Evolutionary conservation across 2,329 filamentous ascomycete genomes (phyloP).

Genomic region (Mycosphaerelloides madeirae): DNA sequence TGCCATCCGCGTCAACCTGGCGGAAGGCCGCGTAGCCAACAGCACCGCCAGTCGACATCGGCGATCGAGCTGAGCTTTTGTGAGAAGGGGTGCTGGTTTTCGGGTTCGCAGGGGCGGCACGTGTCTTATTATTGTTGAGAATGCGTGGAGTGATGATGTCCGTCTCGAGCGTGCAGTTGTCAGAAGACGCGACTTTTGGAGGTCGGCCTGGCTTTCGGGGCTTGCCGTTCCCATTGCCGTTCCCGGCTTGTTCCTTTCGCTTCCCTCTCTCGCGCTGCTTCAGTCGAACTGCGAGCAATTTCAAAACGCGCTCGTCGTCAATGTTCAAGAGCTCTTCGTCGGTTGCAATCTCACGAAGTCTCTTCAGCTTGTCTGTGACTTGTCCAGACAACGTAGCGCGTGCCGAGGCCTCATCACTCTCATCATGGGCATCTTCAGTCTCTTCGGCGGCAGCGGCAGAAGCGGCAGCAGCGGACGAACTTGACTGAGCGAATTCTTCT

Average conservation of each 20-base stretch:
- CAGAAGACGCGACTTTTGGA: conserved; percentile 4
- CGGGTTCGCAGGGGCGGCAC: not conserved
- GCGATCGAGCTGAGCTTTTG: not conserved
- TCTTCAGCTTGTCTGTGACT: not conserved
- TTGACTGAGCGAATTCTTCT: not conserved
- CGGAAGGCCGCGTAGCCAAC: conserved; percentile 43
- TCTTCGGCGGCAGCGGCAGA: conserved; percentile 12
- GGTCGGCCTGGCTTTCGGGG: too few relatives aligned
- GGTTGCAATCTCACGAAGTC: not conserved
- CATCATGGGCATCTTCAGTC: conserved; percentile 26
- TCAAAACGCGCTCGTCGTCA: conserved; percentile 2
- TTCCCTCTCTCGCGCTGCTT: not conserved
- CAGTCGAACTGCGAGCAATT: conserved; percentile 2
- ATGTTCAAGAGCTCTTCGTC: not conserved
- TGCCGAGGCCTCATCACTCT: conserved; percentile 2
- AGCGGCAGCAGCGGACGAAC: conserved; percentile 7
- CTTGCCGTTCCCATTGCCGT: too few relatives aligned
- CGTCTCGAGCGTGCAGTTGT: too few relatives aligned
- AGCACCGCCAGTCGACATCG: conserved; percentile 11
- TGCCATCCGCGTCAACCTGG: conserved; percentile 29
- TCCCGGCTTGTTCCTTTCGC: not conserved
- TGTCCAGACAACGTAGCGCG: too few relatives aligned
- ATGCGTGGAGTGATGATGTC: too few relatives aligned
- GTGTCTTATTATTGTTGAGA: not conserved
- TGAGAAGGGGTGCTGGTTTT: not conserved